A percentile compares a stretch with the other conserved stretches of the same genome.
phyloP scores from a whole-genome alignment of 2,329 filamentous ascomycete genomes.

The Aspergillus candidus region DNA sequence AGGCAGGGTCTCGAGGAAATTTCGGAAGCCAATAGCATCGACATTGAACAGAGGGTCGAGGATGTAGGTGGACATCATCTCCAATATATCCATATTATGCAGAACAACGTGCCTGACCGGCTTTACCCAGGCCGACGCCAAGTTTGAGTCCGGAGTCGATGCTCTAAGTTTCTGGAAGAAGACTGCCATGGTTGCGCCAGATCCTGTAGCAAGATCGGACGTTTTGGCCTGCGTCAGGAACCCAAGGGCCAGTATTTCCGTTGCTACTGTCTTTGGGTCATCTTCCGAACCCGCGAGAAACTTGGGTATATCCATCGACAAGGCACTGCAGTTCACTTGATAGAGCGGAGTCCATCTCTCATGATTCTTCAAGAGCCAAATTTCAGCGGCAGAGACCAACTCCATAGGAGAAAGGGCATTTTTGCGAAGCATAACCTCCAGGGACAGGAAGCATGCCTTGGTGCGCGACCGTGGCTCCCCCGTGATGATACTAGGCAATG shows the following conservation, averaged over 20 bases:
- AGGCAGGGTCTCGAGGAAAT: slow-evolving; percentile 56
- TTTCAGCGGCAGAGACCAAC: slow-evolving; percentile 23
- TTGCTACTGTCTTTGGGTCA: slow-evolving; percentile 14
- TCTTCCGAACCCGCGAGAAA: slow-evolving; percentile 15
- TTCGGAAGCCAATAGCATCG: slow-evolving; percentile 28
- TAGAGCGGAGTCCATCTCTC: slow-evolving; percentile 28
- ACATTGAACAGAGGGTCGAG: slow-evolving; percentile 31
- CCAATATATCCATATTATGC: slow-evolving; percentile 30
- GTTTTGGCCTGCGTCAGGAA: slow-evolving; percentile 28
- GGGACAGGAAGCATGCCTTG: slow-evolving; percentile 31
- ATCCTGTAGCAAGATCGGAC: slow-evolving; percentile 23
- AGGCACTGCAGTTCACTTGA: slow-evolving; percentile 26
- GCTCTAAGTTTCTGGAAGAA: slow-evolving; percentile 26
- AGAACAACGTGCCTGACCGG: slow-evolving; percentile 34
- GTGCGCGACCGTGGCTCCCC: slow-evolving; percentile 35
- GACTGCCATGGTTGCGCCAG: slow-evolving; percentile 22
- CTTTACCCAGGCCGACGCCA: slow-evolving; percentile 30
- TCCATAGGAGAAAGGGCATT: slow-evolving; percentile 28
- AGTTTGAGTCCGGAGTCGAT: slow-evolving; percentile 1
- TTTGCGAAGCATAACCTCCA: slow-evolving; percentile 36
- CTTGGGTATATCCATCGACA: slow-evolving; percentile 20
- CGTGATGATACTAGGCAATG: slow-evolving; percentile 33
- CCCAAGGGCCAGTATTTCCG: slow-evolving; percentile 27
- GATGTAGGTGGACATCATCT: slow-evolving; percentile 31
- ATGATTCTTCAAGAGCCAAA: slow-evolving; percentile 31